Evolutionary conservation across 495 filamentous ascomycete species (phyloP), one percentile per base, ranked within the genome.

Genomic region (Hyaloscypha bicolor): DNA sequence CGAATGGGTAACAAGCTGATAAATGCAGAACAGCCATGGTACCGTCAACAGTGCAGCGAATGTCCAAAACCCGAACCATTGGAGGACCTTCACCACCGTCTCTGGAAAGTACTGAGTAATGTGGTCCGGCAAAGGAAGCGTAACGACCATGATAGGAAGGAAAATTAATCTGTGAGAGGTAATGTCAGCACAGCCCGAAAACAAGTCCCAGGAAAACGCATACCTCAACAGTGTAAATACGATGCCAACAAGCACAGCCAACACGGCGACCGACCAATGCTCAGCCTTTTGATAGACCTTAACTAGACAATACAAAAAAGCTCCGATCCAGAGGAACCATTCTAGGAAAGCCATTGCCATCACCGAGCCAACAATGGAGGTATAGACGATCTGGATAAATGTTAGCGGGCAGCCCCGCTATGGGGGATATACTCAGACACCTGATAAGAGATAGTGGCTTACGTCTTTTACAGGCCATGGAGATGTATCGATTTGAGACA

Each of bases 1-100:
- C 37, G 88, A 89, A 75, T 93, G 90, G 9, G 92, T 97, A 58
- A 97, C 88, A 16, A 97, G 86, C 69, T 93, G 88, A 74, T 95
- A 96, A 55, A 97, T 85, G 76, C 94, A 97, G 72, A 97, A 91
- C 4, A 97, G 83, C 93, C 94, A 98, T 2, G 95, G 95, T 9
- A 97, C 82, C 2, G 89, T 91, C 37, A 99, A 79, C 14, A 98
- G 85, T 60, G 83, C 87, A 0, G 94, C 88, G 72, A 99, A 99
- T n/a, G 91, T 85, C 88, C 91, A 97, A 74, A 99, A 97, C 4
- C 93, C 94, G 70, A 97, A 97, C 93, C 93, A 96, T 75, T 97
- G 95, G 21, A 98, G 83, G 57, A 90, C 81, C 22, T 68, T 74
- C 48, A 93, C 89, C 80, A 95, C 83, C 2, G 67, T 30, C 6